Percentiles rank a stretch among this genome's conserved stretches.
Conservation (phyloP, 2,329 filamentous ascomycete genomes). For the Alternaria panax region DNA sequence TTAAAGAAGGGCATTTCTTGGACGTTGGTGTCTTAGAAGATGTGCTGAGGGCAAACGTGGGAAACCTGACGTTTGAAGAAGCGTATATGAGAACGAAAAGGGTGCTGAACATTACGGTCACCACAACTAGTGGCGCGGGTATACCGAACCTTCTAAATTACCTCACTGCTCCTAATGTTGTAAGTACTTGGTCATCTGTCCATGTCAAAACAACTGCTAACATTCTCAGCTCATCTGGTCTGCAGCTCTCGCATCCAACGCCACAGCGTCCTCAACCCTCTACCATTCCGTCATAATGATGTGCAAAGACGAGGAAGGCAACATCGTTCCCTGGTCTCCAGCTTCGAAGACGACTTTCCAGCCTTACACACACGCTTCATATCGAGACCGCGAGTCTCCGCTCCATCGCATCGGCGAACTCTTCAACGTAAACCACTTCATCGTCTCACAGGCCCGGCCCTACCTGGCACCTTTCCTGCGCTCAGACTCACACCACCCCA, state of each 20-base stretch:
- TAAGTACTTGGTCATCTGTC: constrained; percentile 57
- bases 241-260: constrained; percentile 78
- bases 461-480: constrained; percentile 87
- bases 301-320: constrained; percentile 78
- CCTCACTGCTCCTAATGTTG: constrained; percentile 89
- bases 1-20: constrained; percentile 80
- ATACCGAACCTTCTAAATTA: constrained; percentile 90
- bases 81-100: constrained; percentile 85
- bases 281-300: constrained; percentile 73
- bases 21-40: constrained; percentile 83
- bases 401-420: constrained; percentile 78
- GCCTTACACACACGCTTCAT: constrained; percentile 70
- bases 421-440: constrained; percentile 95
- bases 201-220: constrained; percentile 15
- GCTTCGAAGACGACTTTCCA: constrained; percentile 67
- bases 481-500: constrained; percentile 78
- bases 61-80: constrained; percentile 91
- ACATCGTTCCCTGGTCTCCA: constrained; percentile 76
- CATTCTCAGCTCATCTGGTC: constrained; percentile 74
- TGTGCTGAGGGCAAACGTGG: constrained; percentile 83
- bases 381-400: constrained; percentile 71
- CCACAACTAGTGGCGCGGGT: constrained; percentile 74
- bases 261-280: constrained; percentile 69
- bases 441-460: constrained; percentile 89
- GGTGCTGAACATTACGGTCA: constrained; percentile 90